These are phyloP conservation scores for Cutaneotrichosporon sp. DNA, from an alignment of 1,284 basidiomycete genomes.

Conservation along the genomic window DNA sequence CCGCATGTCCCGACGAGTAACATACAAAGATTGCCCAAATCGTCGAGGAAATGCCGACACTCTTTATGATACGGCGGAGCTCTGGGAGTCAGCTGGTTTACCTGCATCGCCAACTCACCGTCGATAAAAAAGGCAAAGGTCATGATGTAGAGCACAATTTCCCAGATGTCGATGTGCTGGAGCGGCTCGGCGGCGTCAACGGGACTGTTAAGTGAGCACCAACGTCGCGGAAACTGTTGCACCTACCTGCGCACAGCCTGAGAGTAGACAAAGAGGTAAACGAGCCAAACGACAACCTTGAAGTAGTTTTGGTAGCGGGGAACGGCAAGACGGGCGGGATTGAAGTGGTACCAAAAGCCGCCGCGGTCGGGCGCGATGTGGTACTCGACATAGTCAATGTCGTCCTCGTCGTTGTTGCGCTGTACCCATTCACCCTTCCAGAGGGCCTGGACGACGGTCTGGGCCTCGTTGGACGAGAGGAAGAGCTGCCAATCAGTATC, in stretches of 20 bases:
- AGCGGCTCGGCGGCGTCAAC: conserved; percentile 38
- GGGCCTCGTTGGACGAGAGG: conserved; percentile 78
- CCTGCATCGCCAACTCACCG: conserved; percentile 59
- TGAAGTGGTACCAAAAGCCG: conserved; percentile 64
- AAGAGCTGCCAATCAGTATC: conserved; percentile 62
- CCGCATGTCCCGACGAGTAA: too few species aligned
- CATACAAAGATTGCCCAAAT: conserved; percentile 36
- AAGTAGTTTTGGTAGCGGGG: conserved; percentile 59
- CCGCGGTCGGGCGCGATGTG: conserved; percentile 38
- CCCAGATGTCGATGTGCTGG: conserved; percentile 64
- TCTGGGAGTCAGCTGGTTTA: conserved; percentile 28
- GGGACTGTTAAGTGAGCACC: conserved; percentile 12
- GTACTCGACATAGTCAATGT: conserved; percentile 49
- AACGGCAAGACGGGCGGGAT: conserved; percentile 75
- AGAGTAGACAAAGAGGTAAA: conserved; percentile 79
- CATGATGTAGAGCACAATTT: conserved; percentile 69
- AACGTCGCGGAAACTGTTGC: too few species aligned
- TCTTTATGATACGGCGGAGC: conserved; percentile 55
- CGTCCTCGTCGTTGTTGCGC: conserved; percentile 57
- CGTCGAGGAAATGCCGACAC: conserved; percentile 35
- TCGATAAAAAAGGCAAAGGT: conserved; percentile 69
- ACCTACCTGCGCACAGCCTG: conserved; percentile 61
- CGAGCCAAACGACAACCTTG: conserved; percentile 65
- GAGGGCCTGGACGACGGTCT: conserved; percentile 58
- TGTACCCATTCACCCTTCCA: conserved; percentile 81